Base-by-base conservation (phyloP, 2,329 filamentous ascomycete genomes). In the Nemania sp. region DNA sequence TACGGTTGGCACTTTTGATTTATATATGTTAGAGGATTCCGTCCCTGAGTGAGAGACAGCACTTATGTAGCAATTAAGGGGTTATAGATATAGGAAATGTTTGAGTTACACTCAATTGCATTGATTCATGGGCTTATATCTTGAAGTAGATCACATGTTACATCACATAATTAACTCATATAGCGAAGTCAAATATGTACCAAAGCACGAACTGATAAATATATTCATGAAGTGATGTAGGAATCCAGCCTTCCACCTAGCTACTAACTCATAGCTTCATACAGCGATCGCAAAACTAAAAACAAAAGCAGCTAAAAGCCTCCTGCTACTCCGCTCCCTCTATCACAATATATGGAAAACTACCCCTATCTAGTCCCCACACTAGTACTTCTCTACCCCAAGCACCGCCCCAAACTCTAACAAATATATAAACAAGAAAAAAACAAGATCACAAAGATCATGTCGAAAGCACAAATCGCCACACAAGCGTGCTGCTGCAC, bases 401-500 rank as follows among this genome's bases (percentile, higher is more conserved):
- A 43, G 40, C 31, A 43, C 15, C 40, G 40, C 40, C 40, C 40
- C 24, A 26, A 26, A 19, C 43, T 23, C 43, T 46, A 11, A 37
- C n/a, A 47, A 47, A 47, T 47, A 47, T 20, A 47, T 47, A 47
- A 7, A 37, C 22, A 47, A 47, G 43, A 37, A 47, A 46, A 46
- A 37, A 47, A 47, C 44, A 47, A 23, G 14, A 47, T 47, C 33
- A 47, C 44, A 47, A 47, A 47, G 44, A 47, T 47, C 44, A 47
- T 47, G 23, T 47, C 36, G 44, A 47, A 47, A 47, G 44, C 33
- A 47, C 22, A 47, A 47, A 47, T 47, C 37, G 44, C 31, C 37
- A 47, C 37, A 39, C 44, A 47, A 47, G 33, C 44, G 44, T 47
- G 31, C 44, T 47, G 31, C 44, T 47, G 44, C 44, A 47, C 44